A percentile compares a stretch with the other conserved stretches of the same genome.
Evolutionary conservation across 108 stramenopile species (phyloP).

Genomic region (Nitzschia sp.): DNA sequence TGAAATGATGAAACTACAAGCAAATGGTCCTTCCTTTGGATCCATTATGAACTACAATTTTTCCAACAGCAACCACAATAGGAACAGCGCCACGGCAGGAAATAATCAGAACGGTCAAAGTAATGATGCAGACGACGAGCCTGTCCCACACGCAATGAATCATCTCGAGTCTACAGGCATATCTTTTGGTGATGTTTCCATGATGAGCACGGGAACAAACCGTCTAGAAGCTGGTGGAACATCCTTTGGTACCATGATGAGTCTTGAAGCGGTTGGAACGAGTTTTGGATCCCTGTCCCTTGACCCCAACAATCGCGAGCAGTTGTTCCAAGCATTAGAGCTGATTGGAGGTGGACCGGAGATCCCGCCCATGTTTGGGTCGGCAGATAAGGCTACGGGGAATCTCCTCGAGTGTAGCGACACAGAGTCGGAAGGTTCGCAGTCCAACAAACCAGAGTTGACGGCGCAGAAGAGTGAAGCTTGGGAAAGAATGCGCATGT

Average conservation of each 20-base stretch:
- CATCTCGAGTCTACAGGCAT: constrained; percentile 23
- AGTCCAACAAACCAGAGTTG: constrained; percentile 12
- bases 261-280: constrained; percentile 50
- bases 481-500: constrained; percentile 50
- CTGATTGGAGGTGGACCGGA: constrained; percentile 22
- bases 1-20: constrained; percentile 29
- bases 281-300: constrained; percentile 52
- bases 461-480: constrained; percentile 32
- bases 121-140: neutral
- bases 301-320: constrained; percentile 10
- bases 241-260: constrained; percentile 49
- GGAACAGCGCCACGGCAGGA: neutral
- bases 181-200: constrained; percentile 45
- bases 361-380: constrained; percentile 35
- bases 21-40: constrained; percentile 38
- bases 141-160: neutral
- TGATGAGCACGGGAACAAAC: constrained; percentile 34
- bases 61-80: neutral
- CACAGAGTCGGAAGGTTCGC: constrained; percentile 51
- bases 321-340: constrained; percentile 13
- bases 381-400: constrained; percentile 31
- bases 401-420: constrained; percentile 58
- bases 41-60: constrained; percentile 25
- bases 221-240: constrained; percentile 31
- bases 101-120: neutral